Evolutionary conservation across 176 grass and related monocot genomes (phyloP), one percentile per base, ranked within the genome.

Genomic region (Thalia dealbata): DNA sequence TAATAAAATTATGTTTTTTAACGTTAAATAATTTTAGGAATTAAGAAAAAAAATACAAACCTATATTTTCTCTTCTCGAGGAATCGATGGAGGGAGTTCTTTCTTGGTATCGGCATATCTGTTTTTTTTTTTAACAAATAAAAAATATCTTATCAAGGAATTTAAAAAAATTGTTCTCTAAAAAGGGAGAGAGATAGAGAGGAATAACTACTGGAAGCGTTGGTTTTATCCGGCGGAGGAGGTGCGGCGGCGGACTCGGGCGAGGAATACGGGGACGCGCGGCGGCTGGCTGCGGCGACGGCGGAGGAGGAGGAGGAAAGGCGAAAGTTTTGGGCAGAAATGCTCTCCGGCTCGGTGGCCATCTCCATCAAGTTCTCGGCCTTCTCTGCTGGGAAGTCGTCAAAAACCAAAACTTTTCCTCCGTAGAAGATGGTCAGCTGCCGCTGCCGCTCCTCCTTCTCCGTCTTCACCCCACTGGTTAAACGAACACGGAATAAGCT

Each of bases 41-140:
- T n/a, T n/a, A 14, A 42, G 23, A 71, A 52, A 14, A 50, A 16
- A 61, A 38, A 38, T 1, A 71, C 69, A 26, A 22, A 50, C 69
- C 69, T 43, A 15, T 71, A 44, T 45, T 71, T 71, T 15, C 69
- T 71, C 46, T 71, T 71, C 44, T 71, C 69, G 8, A 71, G 69
- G 23, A 71, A 71, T 51, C 69, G 43, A 51, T 71, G 69, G n/a
- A 71, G 69, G 12, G 69, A 71, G 46, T 71, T 71, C n/a, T 45
- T 51, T 27, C 69, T 71, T 25, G 69, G 45, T 28, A 71, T 71
- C 2, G 69, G 69, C 69, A 71, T 71, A 29, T 71, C 69, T 71
- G 69, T 14, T 19, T 32, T 19, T 16, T 38, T 38, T 38, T 38
- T 38, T 38, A 4, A n/a, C n/a, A n/a, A n/a, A n/a, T n/a, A n/a